These are phyloP conservation scores for Candida dubliniensis DNA, from an alignment of 1,139 yeast genomes.

Conservation along the genomic window DNA sequence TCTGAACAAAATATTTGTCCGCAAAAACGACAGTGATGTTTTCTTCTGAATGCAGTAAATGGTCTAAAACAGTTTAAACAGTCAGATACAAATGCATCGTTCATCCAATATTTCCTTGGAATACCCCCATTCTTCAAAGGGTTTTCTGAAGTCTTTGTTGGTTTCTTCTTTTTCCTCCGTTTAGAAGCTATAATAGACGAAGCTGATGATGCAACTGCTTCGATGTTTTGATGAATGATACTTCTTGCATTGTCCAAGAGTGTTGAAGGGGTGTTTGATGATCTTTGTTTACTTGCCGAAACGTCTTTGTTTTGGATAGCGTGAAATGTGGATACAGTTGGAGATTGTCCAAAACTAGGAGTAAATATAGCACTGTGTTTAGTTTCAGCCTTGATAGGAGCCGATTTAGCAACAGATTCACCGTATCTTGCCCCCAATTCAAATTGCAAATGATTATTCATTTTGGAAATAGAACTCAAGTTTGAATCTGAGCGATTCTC, in stretches of 20 bases:
- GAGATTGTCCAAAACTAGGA: constrained; percentile 18
- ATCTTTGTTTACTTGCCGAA: constrained; percentile 25
- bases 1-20: constrained; percentile 91
- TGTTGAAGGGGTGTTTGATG: constrained; percentile 35
- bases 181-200: constrained; percentile 27
- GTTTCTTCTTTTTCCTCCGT: constrained; percentile 27
- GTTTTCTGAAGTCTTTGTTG: constrained; percentile 42
- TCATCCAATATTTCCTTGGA: constrained; percentile 85
- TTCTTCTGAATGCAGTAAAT: constrained; percentile 78
- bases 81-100: constrained; percentile 80
- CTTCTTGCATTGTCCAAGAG: constrained; percentile 43
- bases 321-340: constrained; percentile 46
- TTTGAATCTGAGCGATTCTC: constrained; percentile 5
- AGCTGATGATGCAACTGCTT: constrained; percentile 31
- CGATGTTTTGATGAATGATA: constrained; percentile 33
- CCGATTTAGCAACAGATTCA: constrained; percentile 31
- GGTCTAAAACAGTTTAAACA: constrained; percentile 75
- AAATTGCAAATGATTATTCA: constrained; percentile 9
- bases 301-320: constrained; percentile 28
- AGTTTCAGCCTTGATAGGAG: constrained; percentile 30
- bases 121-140: constrained; percentile 52
- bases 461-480: constrained; percentile 1
- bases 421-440: constrained; percentile 22
- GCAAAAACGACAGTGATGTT: constrained; percentile 93
- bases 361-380: constrained; percentile 13